Conservation (phyloP, 2,329 filamentous ascomycete genomes). For the Bipolaris sorokiniana region DNA sequence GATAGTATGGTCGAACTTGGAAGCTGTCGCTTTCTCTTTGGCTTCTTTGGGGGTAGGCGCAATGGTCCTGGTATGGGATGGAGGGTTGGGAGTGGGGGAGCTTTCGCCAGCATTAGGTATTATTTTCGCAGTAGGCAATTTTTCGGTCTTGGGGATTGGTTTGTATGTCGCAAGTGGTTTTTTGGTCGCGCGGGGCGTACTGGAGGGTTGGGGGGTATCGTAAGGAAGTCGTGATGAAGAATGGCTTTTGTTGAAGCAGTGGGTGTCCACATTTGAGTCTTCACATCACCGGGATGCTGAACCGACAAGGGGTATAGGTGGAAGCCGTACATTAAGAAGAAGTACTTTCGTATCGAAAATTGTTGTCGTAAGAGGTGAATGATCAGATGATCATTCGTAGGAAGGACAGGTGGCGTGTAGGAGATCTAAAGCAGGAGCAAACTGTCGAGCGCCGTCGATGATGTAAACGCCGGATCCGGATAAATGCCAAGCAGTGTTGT, state of each 20-base stretch:
- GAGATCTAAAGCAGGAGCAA: conserved; percentile 15
- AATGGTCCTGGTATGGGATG: no score
- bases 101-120: conserved; percentile 16
- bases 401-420: conserved; percentile 10
- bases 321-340: conserved; percentile 37
- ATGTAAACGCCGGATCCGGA: conserved; percentile 12
- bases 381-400: conserved; percentile 22
- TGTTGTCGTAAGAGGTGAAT: conserved; percentile 20
- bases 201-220: conserved; percentile 2
- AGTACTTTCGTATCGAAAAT: conserved; percentile 19
- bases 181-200: conserved; percentile 13
- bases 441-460: conserved; percentile 17
- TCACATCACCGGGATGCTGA: conserved; percentile 34
- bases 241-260: conserved; percentile 14
- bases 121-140: conserved; percentile 21
- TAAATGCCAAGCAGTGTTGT: conserved; percentile 5
- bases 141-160: conserved; percentile 5
- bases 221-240: conserved; percentile 5
- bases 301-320: conserved; percentile 23
- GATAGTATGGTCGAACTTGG: no score
- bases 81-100: neutral
- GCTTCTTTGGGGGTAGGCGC: no score
- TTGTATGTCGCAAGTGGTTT: conserved; percentile 8
- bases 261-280: conserved; percentile 19
- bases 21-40: neutral